These are phyloP conservation scores for Ziziphus jujuba DNA, from an alignment of 306 rosid genomes.

Conservation along the genomic window DNA sequence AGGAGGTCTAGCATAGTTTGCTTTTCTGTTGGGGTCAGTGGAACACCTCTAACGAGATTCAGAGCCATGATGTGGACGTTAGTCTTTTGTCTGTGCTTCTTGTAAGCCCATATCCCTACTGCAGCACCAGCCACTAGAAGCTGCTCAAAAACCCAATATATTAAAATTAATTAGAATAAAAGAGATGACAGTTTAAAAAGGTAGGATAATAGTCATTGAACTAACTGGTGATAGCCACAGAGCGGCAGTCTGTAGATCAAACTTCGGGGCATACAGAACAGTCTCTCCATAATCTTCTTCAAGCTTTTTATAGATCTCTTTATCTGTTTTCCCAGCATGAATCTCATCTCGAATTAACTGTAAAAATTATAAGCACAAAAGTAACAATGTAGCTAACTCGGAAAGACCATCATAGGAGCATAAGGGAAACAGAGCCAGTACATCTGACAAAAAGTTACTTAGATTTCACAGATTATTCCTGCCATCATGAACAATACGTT, in stretches of 20 bases:
- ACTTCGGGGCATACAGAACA: slow-evolving; percentile 77
- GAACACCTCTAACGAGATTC: slow-evolving; percentile 70
- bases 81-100: slow-evolving; percentile 59
- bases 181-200: not conserved
- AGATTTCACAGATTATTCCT: too few species aligned
- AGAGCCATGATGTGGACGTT: slow-evolving; percentile 82
- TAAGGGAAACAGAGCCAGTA: not conserved
- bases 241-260: slow-evolving; percentile 94
- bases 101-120: slow-evolving; percentile 76
- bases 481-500: too few species aligned
- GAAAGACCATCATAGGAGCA: not conserved
- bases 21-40: slow-evolving; percentile 76
- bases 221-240: slow-evolving; percentile 88
- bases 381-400: not conserved
- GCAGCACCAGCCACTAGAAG: slow-evolving; percentile 54
- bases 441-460: not conserved
- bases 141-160: slow-evolving; percentile 27
- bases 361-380: slow-evolving; percentile 14
- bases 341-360: slow-evolving; percentile 94
- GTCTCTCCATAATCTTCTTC: slow-evolving; percentile 86
- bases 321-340: slow-evolving; percentile 69
- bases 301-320: slow-evolving; percentile 77
- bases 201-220: not conserved
- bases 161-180: not conserved
- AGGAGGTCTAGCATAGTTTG: slow-evolving; percentile 82